Conservation (phyloP, 2,329 filamentous ascomycete genomes). For the Myriosclerotinia curreyana region DNA sequence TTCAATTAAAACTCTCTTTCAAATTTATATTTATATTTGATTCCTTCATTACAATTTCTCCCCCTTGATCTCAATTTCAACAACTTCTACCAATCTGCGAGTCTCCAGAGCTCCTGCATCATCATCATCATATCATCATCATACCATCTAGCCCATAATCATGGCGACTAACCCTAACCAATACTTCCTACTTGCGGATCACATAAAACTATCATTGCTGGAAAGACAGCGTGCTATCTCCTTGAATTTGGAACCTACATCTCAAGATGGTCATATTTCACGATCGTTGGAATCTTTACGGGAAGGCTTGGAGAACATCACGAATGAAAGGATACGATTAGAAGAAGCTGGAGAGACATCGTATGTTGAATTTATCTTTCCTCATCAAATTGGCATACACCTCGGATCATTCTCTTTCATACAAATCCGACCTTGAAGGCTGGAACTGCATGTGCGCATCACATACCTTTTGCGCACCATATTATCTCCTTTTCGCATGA, state of each 20-base stretch:
- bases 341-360: slow-evolving; percentile 61
- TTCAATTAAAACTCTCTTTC: neutral
- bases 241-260: slow-evolving; percentile 66
- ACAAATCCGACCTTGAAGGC: neutral
- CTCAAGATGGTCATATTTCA: slow-evolving; percentile 85
- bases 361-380: slow-evolving; percentile 43
- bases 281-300: slow-evolving; percentile 83
- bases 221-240: slow-evolving; percentile 85
- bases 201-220: slow-evolving; percentile 92
- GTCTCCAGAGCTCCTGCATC: neutral
- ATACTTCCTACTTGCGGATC: slow-evolving; percentile 89
- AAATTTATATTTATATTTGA: neutral
- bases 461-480: neutral
- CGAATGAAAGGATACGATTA: slow-evolving; percentile 61
- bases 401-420: neutral
- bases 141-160: slow-evolving; percentile 25
- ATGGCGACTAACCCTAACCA: slow-evolving; percentile 63
- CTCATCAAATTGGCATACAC: neutral
- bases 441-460: slow-evolving; percentile 1
- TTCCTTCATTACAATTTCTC: neutral
- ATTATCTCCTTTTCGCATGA: slow-evolving; percentile 4
- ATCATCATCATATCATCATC: too few relatives aligned
- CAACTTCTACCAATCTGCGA: neutral
- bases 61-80: neutral
- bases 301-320: slow-evolving; percentile 70